Evolutionary conservation across 192 early-diverging fungal species (phyloP).

Genomic region (Rhizoclosmatium globosum): DNA sequence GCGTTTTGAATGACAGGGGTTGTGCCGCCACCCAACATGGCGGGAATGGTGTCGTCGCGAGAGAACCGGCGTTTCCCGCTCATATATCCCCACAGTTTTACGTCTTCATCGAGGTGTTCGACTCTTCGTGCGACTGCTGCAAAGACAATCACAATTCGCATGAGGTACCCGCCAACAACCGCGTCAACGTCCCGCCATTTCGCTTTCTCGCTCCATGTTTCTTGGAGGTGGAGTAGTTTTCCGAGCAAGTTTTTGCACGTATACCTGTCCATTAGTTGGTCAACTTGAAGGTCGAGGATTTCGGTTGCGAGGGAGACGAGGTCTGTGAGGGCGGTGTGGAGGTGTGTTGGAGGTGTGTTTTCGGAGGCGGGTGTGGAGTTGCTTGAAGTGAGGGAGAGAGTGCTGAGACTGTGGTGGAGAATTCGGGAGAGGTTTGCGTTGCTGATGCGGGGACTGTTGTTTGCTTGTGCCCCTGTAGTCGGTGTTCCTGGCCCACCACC

Average conservation of each 20-base stretch:
- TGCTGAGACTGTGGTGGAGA: not conserved
- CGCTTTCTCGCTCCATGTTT: constrained; percentile 57
- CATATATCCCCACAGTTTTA: constrained; percentile 66
- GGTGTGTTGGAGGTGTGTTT: constrained; percentile 43
- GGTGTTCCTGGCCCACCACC: too few species aligned
- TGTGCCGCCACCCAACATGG: not conserved
- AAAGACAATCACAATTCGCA: constrained; percentile 75
- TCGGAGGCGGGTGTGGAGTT: not conserved
- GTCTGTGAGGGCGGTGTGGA: constrained; percentile 55
- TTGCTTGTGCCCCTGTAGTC: not conserved
- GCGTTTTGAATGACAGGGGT: not conserved
- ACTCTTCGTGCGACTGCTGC: constrained; percentile 78
- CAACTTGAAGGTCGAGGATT: constrained; percentile 74
- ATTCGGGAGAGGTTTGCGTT: not conserved
- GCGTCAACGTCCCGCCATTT: too few species aligned
- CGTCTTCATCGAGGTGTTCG: constrained; percentile 82
- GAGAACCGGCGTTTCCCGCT: constrained; percentile 11
- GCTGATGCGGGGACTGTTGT: not conserved
- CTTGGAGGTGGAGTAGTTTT: constrained; percentile 66
- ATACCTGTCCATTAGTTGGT: constrained; percentile 65
- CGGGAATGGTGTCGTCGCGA: not conserved
- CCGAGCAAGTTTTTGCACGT: constrained; percentile 67
- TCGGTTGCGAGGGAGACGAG: constrained; percentile 75
- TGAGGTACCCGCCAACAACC: constrained; percentile 34
- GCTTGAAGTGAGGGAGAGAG: not conserved